Conservation (phyloP, 805 yeast species). For the Nakazawaea ambrosiae region DNA sequence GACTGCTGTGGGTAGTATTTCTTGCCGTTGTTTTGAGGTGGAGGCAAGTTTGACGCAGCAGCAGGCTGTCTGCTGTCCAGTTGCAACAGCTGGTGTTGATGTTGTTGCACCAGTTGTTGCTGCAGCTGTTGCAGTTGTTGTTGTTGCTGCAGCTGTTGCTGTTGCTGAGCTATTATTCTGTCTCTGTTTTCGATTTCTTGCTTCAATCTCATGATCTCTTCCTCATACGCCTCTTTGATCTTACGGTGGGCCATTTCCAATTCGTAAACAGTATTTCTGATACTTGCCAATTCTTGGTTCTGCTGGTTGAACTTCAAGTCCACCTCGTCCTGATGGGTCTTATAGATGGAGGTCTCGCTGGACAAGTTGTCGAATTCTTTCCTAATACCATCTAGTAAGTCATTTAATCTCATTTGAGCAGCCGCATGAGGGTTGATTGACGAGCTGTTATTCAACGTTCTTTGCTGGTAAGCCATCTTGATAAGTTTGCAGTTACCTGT, state of each 20-base stretch:
- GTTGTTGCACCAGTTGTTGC: conserved; percentile 23
- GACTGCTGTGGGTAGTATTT: conserved; percentile 16
- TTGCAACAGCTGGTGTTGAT: conserved; percentile 24
- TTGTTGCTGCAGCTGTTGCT: conserved; percentile 26
- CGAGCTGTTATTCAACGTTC: conserved; percentile 7
- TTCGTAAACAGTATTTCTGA: conserved; percentile 89
- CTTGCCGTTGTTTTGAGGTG: conserved; percentile 13
- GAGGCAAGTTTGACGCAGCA: conserved; percentile 28
- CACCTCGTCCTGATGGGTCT: conserved; percentile 88
- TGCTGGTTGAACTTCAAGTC: conserved; percentile 89
- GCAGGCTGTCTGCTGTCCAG: conserved; percentile 18
- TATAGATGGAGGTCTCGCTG: conserved; percentile 77
- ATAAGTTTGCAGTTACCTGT: too few species aligned
- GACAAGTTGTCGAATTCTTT: conserved; percentile 83
- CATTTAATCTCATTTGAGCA: conserved; percentile 42
- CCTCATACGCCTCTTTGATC: conserved; percentile 94
- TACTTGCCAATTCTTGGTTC: conserved; percentile 87
- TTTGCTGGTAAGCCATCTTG: conserved; percentile 11
- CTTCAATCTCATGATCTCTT: conserved; percentile 80
- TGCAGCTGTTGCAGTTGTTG: conserved; percentile 25
- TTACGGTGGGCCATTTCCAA: conserved; percentile 90
- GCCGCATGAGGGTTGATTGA: conserved; percentile 9
- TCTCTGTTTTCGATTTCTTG: conserved; percentile 80
- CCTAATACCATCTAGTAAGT: conserved; percentile 84
- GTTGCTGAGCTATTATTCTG: conserved; percentile 41